A percentile compares a stretch with the other conserved stretches of the same genome.
Evolutionary conservation across 495 filamentous ascomycete genomes (phyloP).

Genomic region (Zalerion maritima): DNA sequence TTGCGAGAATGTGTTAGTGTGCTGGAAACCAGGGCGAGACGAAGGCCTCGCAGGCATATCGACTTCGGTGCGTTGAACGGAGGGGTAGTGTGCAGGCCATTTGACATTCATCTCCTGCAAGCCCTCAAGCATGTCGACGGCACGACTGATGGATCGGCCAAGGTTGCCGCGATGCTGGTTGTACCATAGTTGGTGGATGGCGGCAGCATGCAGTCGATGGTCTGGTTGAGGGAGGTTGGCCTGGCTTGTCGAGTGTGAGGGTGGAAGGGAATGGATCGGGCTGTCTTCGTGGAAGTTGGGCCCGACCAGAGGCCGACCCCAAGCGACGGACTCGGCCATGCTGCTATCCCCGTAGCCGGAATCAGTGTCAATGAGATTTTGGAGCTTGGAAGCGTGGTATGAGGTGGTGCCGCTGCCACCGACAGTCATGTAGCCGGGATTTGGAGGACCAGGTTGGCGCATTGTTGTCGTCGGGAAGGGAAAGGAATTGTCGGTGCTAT

Average conservation of each 20-base stretch:
- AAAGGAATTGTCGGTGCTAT: constrained; percentile 5
- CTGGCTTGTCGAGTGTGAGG: constrained; percentile 11
- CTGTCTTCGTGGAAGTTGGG: constrained; percentile 52
- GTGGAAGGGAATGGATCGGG: constrained; percentile 44
- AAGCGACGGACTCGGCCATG: constrained; percentile 34
- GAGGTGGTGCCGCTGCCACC: constrained; percentile 70
- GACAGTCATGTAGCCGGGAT: constrained; percentile 73
- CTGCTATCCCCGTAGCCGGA: constrained; percentile 84
- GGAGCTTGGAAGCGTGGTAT: constrained; percentile 49
- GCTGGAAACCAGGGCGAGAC: constrained; percentile 36
- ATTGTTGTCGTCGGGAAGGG: constrained; percentile 6
- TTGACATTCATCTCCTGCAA: constrained; percentile 77
- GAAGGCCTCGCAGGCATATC: constrained; percentile 23
- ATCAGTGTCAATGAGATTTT: constrained; percentile 63
- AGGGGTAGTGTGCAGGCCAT: constrained; percentile 94
- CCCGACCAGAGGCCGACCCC: constrained; percentile 27
- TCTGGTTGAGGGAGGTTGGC: constrained; percentile 18
- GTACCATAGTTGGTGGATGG: constrained; percentile 44
- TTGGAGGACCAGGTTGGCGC: constrained; percentile 14
- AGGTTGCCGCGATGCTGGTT: constrained; percentile 83
- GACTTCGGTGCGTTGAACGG: constrained; percentile 49
- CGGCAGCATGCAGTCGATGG: constrained; percentile 26
- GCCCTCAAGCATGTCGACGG: constrained; percentile 60
- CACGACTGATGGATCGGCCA: constrained; percentile 67
- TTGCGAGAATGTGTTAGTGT: constrained; percentile 35